phyloP scores from a whole-genome alignment of 1,284 basidiomycete genomes.

The Ceratobasidium sp. region DNA sequence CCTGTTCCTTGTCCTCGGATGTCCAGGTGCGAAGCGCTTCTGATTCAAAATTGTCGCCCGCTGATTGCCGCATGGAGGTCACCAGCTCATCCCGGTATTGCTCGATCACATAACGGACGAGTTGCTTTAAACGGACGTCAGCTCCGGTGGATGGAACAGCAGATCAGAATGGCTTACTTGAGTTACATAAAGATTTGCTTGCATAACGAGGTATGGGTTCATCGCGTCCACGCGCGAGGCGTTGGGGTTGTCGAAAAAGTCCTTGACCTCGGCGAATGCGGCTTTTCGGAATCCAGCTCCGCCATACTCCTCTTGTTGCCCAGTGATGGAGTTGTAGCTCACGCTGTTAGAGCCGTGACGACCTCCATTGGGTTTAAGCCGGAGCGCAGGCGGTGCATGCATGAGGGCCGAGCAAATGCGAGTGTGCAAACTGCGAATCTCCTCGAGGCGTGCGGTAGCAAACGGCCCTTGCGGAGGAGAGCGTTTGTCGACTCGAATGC shows the following conservation, averaged over 20 bases:
- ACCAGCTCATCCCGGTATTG: constrained; percentile 88
- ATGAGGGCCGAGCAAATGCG: constrained; percentile 77
- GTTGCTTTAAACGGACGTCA: constrained; percentile 70
- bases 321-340: constrained; percentile 10
- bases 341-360: constrained; percentile 53
- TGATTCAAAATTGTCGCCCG: constrained; percentile 60
- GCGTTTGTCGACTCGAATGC: constrained; percentile 85
- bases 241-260: constrained; percentile 90
- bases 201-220: constrained; percentile 89
- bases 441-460: constrained; percentile 82
- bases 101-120: constrained; percentile 88
- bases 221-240: constrained; percentile 83
- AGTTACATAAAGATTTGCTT: constrained; percentile 89
- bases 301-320: constrained; percentile 48
- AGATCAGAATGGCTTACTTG: constrained; percentile 65
- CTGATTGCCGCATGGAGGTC: constrained; percentile 68
- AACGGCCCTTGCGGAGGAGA: constrained; percentile 86
- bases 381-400: constrained; percentile 78
- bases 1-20: constrained; percentile 77
- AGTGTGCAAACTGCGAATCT: constrained; percentile 79
- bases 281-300: constrained; percentile 71
- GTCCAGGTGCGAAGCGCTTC: constrained; percentile 54
- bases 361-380: constrained; percentile 68
- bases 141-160: constrained; percentile 17
- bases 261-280: constrained; percentile 86